phyloP scores from a whole-genome alignment of 2,329 filamentous ascomycete species.

The Cadophora malorum region DNA sequence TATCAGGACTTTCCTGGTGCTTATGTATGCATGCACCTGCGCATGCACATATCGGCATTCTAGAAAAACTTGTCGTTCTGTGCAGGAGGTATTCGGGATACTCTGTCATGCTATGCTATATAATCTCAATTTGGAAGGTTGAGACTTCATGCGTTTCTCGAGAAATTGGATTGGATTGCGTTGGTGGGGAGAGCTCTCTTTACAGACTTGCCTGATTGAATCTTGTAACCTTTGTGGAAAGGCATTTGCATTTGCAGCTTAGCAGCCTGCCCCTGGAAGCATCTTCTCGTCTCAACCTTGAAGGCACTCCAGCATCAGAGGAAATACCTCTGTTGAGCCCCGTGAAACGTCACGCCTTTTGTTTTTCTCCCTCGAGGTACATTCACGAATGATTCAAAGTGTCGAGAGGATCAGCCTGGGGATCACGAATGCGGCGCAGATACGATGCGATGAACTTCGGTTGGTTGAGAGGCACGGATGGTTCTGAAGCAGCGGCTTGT shows the following conservation, averaged over 20 bases:
- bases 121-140: slow-evolving; percentile 2
- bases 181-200: not conserved
- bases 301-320: too few relatives aligned
- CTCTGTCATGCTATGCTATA: not conserved
- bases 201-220: too few relatives aligned
- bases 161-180: not conserved
- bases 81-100: not conserved
- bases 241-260: too few relatives aligned
- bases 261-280: too few relatives aligned
- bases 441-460: slow-evolving; percentile 11
- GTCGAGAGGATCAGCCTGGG: not conserved
- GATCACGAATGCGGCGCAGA: not conserved
- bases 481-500: slow-evolving; percentile 19
- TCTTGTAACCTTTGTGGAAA: too few relatives aligned
- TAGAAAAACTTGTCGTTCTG: not conserved
- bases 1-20: not conserved
- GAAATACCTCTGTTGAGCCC: too few relatives aligned
- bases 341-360: not conserved
- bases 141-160: not conserved
- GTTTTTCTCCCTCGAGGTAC: not conserved
- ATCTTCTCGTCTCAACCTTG: too few relatives aligned
- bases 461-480: slow-evolving; percentile 21
- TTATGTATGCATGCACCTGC: slow-evolving; percentile 4
- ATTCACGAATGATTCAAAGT: not conserved
- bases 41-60: not conserved